These are phyloP conservation scores for Parmales sp. DNA, from an alignment of 108 stramenopile genomes.

Conservation along the genomic window DNA sequence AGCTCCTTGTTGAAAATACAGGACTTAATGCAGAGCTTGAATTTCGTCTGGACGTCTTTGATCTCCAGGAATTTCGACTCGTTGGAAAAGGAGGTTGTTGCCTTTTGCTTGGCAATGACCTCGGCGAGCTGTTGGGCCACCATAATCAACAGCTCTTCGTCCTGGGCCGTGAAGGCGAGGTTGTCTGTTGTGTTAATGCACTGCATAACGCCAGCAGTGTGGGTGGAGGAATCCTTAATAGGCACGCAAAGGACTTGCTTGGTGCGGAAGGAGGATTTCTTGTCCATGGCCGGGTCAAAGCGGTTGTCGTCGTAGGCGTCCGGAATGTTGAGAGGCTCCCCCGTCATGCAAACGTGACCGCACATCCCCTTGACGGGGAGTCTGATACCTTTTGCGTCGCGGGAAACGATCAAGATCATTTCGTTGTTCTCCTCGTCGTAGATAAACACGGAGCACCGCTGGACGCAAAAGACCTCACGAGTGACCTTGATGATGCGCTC, in stretches of 20 bases:
- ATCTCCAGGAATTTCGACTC: neutral
- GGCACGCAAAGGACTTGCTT: constrained; percentile 8
- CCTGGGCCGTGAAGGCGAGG: constrained; percentile 6
- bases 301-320: constrained; percentile 12
- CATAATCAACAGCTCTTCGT: neutral
- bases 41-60: neutral
- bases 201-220: constrained; percentile 4
- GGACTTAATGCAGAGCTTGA: neutral
- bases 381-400: constrained; percentile 1
- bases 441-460: constrained; percentile 6
- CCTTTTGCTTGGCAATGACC: neutral
- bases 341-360: neutral
- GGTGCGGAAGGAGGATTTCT: constrained; percentile 10
- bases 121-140: neutral
- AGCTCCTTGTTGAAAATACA: neutral
- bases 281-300: constrained; percentile 12
- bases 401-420: constrained; percentile 4
- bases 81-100: neutral
- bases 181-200: constrained; percentile 8
- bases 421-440: neutral
- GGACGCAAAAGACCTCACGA: constrained; percentile 7
- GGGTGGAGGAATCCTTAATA: neutral
- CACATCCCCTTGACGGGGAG: constrained; percentile 8
- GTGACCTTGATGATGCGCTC: constrained; percentile 11
- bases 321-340: neutral